Evolutionary conservation across 495 filamentous ascomycete genomes (phyloP).

Genomic region (Cenococcum geophilum): DNA sequence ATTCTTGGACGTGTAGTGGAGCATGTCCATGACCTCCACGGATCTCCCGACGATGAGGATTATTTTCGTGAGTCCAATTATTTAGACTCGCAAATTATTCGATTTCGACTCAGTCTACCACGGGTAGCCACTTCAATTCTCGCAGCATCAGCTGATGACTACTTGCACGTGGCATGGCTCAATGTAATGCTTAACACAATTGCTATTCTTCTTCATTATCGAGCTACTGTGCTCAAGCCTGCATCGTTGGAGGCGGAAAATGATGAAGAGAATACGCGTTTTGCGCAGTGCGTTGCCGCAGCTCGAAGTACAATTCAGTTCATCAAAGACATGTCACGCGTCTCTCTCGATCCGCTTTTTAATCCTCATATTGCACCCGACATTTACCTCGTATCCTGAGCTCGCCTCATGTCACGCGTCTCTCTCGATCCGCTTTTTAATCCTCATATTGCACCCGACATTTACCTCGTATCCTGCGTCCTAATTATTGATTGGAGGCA

Average conservation of each 20-base stretch:
- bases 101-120: slow-evolving; percentile 23
- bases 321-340: slow-evolving; percentile 20
- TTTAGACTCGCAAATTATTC: slow-evolving; percentile 13
- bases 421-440: slow-evolving; percentile 17
- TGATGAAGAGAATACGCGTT: neutral
- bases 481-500: slow-evolving; percentile 22
- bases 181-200: slow-evolving; percentile 15
- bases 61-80: slow-evolving; percentile 10
- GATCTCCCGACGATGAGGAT: slow-evolving; percentile 3
- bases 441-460: slow-evolving; percentile 6
- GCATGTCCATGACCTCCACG: slow-evolving; percentile 20
- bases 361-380: slow-evolving; percentile 10
- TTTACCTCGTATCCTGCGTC: slow-evolving; percentile 15
- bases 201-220: slow-evolving; percentile 18
- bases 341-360: slow-evolving; percentile 17
- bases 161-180: slow-evolving; percentile 18
- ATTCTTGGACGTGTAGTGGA: slow-evolving; percentile 20
- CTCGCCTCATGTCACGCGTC: slow-evolving; percentile 16
- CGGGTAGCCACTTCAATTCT: slow-evolving; percentile 13
- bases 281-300: slow-evolving; percentile 10
- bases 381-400: too few relatives aligned
- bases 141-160: slow-evolving; percentile 7
- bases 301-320: slow-evolving; percentile 13
- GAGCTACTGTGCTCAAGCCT: neutral
- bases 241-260: neutral